These are phyloP conservation scores for Emergomyces pasteurianus DNA, from an alignment of 2,329 filamentous ascomycete species.

Conservation along the genomic window DNA sequence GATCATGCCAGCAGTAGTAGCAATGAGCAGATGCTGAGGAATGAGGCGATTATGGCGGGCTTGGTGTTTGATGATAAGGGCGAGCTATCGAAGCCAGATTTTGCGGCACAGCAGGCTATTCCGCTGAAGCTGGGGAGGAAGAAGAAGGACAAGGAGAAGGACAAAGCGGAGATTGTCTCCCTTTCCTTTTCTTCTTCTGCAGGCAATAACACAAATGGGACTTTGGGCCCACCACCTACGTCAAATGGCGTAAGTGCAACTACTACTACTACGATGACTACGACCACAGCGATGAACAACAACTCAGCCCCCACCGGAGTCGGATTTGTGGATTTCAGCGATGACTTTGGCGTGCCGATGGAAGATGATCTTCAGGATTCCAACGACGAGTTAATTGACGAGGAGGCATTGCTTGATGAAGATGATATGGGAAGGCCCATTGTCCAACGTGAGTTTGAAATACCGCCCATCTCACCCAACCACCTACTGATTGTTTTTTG, in stretches of 20 bases:
- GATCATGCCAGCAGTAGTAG: slow-evolving; percentile 13
- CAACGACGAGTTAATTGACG: slow-evolving; percentile 82
- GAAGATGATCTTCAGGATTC: slow-evolving; percentile 43
- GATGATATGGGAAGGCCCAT: slow-evolving; percentile 70
- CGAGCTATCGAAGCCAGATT: slow-evolving; percentile 63
- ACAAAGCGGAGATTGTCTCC: background rate
- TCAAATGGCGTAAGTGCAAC: slow-evolving; percentile 15
- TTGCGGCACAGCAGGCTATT: slow-evolving; percentile 45
- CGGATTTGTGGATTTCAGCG: slow-evolving; percentile 56
- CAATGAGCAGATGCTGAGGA: slow-evolving; percentile 19
- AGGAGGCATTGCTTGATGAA: slow-evolving; percentile 74
- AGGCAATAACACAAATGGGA: background rate
- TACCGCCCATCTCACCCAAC: background rate
- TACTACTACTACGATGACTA: background rate
- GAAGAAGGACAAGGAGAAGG: slow-evolving; percentile 30
- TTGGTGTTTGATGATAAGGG: slow-evolving; percentile 48
- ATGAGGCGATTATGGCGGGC: slow-evolving; percentile 77
- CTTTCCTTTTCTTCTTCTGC: background rate
- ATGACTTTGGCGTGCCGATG: slow-evolving; percentile 47
- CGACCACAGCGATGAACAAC: slow-evolving; percentile 16
- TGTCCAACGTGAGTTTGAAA: slow-evolving; percentile 62
- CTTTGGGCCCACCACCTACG: slow-evolving; percentile 15
- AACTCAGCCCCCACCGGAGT: slow-evolving; percentile 47
- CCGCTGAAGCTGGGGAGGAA: slow-evolving; percentile 54
- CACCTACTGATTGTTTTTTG: too few relatives aligned